A percentile compares a stretch with the other conserved stretches of the same genome.
Conservation (phyloP, 495 filamentous ascomycete genomes). For the Podospora bellae-mahoneyi region DNA sequence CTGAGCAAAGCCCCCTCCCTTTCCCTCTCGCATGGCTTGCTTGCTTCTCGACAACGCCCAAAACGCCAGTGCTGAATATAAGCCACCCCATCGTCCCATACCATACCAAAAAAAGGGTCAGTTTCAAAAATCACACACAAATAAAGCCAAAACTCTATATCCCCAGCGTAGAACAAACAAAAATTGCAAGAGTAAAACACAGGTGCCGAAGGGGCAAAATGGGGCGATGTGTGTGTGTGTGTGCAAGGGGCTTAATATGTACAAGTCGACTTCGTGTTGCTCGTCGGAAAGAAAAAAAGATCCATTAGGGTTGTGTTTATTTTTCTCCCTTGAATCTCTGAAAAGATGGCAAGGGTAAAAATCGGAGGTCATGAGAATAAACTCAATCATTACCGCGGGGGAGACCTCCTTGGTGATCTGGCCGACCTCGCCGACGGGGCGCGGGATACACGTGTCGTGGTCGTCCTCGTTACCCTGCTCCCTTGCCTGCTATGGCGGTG, state of each 20-base stretch:
- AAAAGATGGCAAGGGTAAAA: neutral
- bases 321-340: too few species aligned
- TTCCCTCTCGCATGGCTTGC: neutral
- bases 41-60: neutral
- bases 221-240: too few species aligned
- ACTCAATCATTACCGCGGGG: neutral
- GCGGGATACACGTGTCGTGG: constrained; percentile 30
- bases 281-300: neutral
- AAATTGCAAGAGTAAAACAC: neutral
- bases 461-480: constrained; percentile 32
- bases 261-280: too few species aligned
- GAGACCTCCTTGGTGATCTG: constrained; percentile 17
- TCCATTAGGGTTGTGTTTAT: too few species aligned
- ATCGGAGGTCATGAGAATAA: neutral
- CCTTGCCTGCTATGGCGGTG: constrained; percentile 21
- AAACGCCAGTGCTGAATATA: neutral
- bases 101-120: neutral
- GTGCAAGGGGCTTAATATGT: too few species aligned
- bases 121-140: neutral
- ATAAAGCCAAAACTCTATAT: neutral
- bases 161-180: neutral
- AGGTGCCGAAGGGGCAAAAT: constrained; percentile 12
- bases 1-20: neutral
- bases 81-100: neutral
- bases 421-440: constrained; percentile 26